Percentiles rank a stretch among this genome's conserved stretches.
Evolutionary conservation across 805 yeast genomes (phyloP).

Genomic region (Lipomyces anomalus): DNA sequence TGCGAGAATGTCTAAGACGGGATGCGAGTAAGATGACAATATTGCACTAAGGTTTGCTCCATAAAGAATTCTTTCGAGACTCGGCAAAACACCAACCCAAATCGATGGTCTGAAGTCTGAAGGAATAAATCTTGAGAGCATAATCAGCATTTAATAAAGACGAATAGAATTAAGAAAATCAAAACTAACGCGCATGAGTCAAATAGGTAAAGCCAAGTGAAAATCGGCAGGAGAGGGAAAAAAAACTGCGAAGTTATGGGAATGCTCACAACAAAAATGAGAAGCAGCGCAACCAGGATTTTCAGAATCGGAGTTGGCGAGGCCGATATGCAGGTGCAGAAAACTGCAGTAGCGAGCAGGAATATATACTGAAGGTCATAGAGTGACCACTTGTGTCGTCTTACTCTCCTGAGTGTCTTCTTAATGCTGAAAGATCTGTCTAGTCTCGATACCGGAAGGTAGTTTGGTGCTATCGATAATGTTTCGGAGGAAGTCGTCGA

Average conservation of each 20-base stretch:
- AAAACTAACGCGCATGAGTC: slow-evolving; percentile 48
- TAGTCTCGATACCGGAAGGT: background rate
- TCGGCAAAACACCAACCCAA: slow-evolving; percentile 80
- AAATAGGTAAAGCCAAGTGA: slow-evolving; percentile 79
- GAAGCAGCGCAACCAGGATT: slow-evolving; percentile 37
- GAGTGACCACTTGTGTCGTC: slow-evolving; percentile 31
- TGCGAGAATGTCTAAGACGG: slow-evolving; percentile 73
- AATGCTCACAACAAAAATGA: slow-evolving; percentile 46
- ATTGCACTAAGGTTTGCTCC: slow-evolving; percentile 82
- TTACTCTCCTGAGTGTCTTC: slow-evolving; percentile 29
- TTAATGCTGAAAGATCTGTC: slow-evolving; percentile 9
- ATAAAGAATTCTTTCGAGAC: slow-evolving; percentile 82
- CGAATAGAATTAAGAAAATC: too few relatives aligned
- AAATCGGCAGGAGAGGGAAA: slow-evolving; percentile 73
- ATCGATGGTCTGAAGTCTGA: slow-evolving; percentile 78
- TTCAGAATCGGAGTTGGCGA: slow-evolving; percentile 31
- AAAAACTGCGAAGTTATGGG: slow-evolving; percentile 84
- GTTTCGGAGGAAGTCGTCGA: background rate
- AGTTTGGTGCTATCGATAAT: background rate
- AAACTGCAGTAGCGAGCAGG: slow-evolving; percentile 47
- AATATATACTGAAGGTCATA: slow-evolving; percentile 47
- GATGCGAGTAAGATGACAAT: slow-evolving; percentile 62
- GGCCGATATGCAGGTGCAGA: slow-evolving; percentile 36
- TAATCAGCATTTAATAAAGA: too few relatives aligned
- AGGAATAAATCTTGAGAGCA: slow-evolving; percentile 52